A percentile compares a stretch with the other conserved stretches of the same genome.
Evolutionary conservation across 1,284 basidiomycete species (phyloP).

Genomic region (Sporisorium graminicola): DNA sequence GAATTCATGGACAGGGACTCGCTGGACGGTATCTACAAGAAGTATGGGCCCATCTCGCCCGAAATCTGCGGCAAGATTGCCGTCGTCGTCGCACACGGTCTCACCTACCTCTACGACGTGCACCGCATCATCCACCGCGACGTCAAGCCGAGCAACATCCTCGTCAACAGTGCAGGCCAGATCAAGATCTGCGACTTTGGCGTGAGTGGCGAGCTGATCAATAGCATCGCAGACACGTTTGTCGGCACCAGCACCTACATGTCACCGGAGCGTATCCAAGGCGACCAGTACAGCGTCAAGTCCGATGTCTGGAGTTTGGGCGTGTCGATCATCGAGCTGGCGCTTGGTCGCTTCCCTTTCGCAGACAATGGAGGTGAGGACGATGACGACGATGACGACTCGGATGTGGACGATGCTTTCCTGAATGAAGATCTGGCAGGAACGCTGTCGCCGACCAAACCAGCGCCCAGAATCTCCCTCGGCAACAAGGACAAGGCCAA

Average conservation of each 20-base stretch:
- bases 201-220: slow-evolving; percentile 97
- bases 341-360: slow-evolving; percentile 92
- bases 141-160: slow-evolving; percentile 98
- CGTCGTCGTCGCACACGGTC: slow-evolving; percentile 88
- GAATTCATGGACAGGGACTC: slow-evolving; percentile 88
- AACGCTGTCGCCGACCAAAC: slow-evolving; percentile 60
- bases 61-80: slow-evolving; percentile 91
- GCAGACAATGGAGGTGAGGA: slow-evolving; percentile 48
- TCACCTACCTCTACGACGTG: slow-evolving; percentile 98
- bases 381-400: slow-evolving; percentile 39
- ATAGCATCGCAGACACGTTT: slow-evolving; percentile 98
- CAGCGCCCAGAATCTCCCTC: slow-evolving; percentile 11
- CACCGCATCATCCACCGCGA: slow-evolving; percentile 99
- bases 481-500: slow-evolving; percentile 51
- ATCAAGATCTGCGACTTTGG: slow-evolving; percentile 99
- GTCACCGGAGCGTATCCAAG: slow-evolving; percentile 99
- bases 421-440: slow-evolving; percentile 53
- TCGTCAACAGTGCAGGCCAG: slow-evolving; percentile 90
- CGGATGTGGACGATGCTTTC: slow-evolving; percentile 28
- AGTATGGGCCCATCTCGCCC: slow-evolving; percentile 88
- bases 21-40: slow-evolving; percentile 91
- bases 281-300: slow-evolving; percentile 95
- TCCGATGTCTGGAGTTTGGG: slow-evolving; percentile 98
- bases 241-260: slow-evolving; percentile 99
- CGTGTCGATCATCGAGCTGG: slow-evolving; percentile 93